Evolutionary conservation across 2,329 filamentous ascomycete genomes (phyloP).

Genomic region (Botryosphaeria dothidea): DNA sequence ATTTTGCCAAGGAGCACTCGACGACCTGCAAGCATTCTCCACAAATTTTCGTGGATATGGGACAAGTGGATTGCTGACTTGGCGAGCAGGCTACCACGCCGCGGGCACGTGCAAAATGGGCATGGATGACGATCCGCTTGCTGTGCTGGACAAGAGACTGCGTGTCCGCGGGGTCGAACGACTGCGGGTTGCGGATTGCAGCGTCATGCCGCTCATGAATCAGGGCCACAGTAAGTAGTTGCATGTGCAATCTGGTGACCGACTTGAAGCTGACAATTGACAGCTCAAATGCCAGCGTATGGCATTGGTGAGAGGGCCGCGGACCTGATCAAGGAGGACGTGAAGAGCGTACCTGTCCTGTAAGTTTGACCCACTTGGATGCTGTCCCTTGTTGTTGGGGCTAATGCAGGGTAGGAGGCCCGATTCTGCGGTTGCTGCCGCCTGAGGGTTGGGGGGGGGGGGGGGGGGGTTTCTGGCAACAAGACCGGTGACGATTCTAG

Average conservation of each 20-base stretch:
- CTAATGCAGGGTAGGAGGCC: neutral
- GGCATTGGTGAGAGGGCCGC: constrained; percentile 35
- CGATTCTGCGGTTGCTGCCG: neutral
- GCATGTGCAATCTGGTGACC: neutral
- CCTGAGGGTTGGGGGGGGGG: neutral
- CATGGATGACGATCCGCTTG: neutral
- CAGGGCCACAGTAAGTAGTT: constrained; percentile 28
- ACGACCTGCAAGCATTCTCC: neutral
- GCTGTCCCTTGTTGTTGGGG: neutral
- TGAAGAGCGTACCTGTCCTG: neutral
- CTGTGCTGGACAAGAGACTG: neutral
- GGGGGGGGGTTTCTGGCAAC: neutral
- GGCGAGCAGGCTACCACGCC: neutral
- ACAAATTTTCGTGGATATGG: neutral
- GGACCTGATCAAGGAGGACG: constrained; percentile 33
- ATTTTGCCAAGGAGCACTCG: constrained; percentile 54
- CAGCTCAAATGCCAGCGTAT: constrained; percentile 38
- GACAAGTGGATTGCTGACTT: neutral
- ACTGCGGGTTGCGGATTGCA: constrained; percentile 33
- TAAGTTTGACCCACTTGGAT: neutral
- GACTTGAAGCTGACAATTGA: neutral
- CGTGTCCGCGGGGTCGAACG: neutral
- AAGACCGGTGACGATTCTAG: neutral
- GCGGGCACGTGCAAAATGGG: constrained; percentile 18
- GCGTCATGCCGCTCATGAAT: constrained; percentile 29